Conservation (phyloP, 768 basidiomycete genomes). For the Podaxis sp. region DNA sequence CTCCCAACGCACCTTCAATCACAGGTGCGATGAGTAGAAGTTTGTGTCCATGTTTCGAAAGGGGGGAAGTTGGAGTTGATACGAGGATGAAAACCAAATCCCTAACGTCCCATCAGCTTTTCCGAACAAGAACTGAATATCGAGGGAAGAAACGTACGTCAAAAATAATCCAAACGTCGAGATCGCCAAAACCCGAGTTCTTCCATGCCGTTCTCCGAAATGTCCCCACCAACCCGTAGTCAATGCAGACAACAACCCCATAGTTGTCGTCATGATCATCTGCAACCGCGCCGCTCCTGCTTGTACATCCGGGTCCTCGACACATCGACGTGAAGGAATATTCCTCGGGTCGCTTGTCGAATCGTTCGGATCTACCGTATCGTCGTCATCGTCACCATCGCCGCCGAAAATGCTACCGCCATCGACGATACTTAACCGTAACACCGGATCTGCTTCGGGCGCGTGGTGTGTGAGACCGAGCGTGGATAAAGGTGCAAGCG, state of each 20-base stretch:
- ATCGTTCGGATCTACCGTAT: slow-evolving; percentile 32
- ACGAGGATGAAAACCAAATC: slow-evolving; percentile 85
- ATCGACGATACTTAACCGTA: slow-evolving; percentile 1
- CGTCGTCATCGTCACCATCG: slow-evolving; percentile 25
- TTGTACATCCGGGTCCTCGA: slow-evolving; percentile 59
- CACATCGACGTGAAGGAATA: slow-evolving; percentile 38
- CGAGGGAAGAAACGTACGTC: slow-evolving; percentile 30
- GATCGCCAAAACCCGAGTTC: slow-evolving; percentile 75
- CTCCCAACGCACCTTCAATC: slow-evolving; percentile 82
- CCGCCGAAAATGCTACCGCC: background rate
- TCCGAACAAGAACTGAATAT: background rate
- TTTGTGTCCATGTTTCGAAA: slow-evolving; percentile 69
- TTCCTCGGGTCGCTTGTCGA: slow-evolving; percentile 12
- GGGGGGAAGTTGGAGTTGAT: slow-evolving; percentile 63
- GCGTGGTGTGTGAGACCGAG: slow-evolving; percentile 13
- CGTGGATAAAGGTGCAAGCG: slow-evolving; percentile 19
- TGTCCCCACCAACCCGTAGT: slow-evolving; percentile 92
- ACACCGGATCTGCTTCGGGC: slow-evolving; percentile 13
- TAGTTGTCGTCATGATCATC: slow-evolving; percentile 71
- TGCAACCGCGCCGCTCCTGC: slow-evolving; percentile 71
- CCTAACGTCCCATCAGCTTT: slow-evolving; percentile 35
- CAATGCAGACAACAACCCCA: slow-evolving; percentile 79
- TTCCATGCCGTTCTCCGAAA: slow-evolving; percentile 75
- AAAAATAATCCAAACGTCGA: slow-evolving; percentile 59
- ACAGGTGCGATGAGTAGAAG: slow-evolving; percentile 78